Conservation (phyloP, 1,284 basidiomycete species). For the Sanghuangporus weigelae region DNA sequence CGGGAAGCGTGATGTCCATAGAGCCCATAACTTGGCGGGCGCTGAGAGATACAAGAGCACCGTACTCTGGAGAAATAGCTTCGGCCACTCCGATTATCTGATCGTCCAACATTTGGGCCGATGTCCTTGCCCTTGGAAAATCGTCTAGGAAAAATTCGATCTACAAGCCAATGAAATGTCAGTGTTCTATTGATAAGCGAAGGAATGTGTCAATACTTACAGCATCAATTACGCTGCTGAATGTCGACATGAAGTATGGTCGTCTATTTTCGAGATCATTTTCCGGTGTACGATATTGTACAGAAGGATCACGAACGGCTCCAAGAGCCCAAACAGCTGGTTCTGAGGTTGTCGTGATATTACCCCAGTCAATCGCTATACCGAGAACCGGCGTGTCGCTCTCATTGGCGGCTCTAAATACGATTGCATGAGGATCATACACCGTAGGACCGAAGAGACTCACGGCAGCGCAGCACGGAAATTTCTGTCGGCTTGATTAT, state of each 20-base stretch:
- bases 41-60: constrained; percentile 33
- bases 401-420: neutral
- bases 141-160: neutral
- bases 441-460: neutral
- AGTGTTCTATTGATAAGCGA: neutral
- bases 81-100: constrained; percentile 29
- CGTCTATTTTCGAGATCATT: constrained; percentile 23
- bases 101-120: constrained; percentile 28
- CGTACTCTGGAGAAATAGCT: constrained; percentile 30
- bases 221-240: constrained; percentile 4
- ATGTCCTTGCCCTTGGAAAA: constrained; percentile 23
- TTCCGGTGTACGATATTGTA: constrained; percentile 27
- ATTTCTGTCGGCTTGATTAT: neutral
- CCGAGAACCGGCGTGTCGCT: neutral
- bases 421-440: too few species aligned
- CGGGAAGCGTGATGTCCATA: constrained; percentile 33
- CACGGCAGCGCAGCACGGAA: neutral
- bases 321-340: constrained; percentile 38
- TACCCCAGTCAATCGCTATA: constrained; percentile 27
- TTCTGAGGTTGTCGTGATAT: constrained; percentile 18
- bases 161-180: neutral
- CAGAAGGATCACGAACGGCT: constrained; percentile 34
- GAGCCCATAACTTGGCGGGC: constrained; percentile 36
- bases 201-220: constrained; percentile 3
- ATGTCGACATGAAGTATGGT: constrained; percentile 29